Percentiles rank a stretch among this genome's conserved stretches.
Evolutionary conservation across 139 green algal genomes (phyloP).

Genomic region (Chlorella sp.): DNA sequence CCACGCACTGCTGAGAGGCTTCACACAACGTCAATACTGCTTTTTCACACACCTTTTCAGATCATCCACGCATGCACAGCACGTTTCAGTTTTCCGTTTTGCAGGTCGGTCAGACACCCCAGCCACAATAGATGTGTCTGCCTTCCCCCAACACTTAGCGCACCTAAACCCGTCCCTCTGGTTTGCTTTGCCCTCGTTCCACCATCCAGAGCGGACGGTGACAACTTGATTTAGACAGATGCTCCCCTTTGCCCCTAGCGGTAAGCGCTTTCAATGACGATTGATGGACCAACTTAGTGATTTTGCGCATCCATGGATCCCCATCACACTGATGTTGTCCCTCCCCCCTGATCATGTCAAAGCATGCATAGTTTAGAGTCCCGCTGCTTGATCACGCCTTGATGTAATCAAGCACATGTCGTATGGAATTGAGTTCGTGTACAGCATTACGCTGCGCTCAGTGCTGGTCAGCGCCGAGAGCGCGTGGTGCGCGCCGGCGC

Average conservation of each 20-base stretch:
- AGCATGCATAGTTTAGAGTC: no score
- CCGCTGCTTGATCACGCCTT: background rate
- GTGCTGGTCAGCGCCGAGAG: slow-evolving; percentile 1
- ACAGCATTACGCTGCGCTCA: no score
- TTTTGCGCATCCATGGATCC: background rate
- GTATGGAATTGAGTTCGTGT: background rate
- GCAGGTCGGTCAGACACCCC: background rate
- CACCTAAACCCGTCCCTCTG: no score
- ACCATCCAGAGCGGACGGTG: no score
- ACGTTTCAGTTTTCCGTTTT: background rate
- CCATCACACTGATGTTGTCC: background rate
- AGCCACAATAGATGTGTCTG: background rate
- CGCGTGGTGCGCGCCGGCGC: slow-evolving; percentile 1
- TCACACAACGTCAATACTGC: background rate
- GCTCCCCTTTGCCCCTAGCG: no score
- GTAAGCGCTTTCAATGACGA: no score
- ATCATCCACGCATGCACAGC: background rate
- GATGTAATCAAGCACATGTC: background rate
- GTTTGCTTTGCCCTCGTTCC: no score
- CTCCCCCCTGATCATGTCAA: no score
- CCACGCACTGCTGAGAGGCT: no score
- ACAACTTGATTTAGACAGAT: no score
- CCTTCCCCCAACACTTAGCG: no score
- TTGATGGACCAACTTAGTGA: no score
- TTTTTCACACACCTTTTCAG: background rate